phyloP scores from a whole-genome alignment of 768 basidiomycete species.

The Amylocystis lapponica region DNA sequence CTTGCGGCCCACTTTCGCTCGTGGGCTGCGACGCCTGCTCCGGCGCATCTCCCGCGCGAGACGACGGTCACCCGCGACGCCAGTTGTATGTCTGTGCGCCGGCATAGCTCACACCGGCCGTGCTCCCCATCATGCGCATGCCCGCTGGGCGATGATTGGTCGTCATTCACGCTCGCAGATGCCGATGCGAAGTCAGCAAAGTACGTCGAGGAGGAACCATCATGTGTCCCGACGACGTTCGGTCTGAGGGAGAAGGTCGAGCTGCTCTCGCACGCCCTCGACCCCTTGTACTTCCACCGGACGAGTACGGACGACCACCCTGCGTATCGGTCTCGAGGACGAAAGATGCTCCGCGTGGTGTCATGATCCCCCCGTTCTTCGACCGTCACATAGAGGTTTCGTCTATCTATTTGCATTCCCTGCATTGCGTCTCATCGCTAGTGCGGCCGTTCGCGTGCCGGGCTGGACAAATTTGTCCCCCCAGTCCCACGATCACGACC shows the following conservation, averaged over 20 bases:
- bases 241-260: not conserved
- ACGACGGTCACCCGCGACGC: not conserved
- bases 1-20: slow-evolving; percentile 13
- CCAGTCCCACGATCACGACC: not conserved
- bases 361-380: slow-evolving; percentile 19
- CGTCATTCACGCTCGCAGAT: not conserved
- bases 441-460: slow-evolving; percentile 9
- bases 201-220: not conserved
- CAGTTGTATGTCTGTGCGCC: not conserved
- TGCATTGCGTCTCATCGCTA: not conserved
- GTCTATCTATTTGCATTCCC: slow-evolving; percentile 6
- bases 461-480: no score
- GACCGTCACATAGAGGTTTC: not conserved
- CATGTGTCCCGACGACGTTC: not conserved
- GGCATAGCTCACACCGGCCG: not conserved
- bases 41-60: not conserved
- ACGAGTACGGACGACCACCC: slow-evolving; percentile 27
- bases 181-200: not conserved
- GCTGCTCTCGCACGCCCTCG: no score
- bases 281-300: no score
- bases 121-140: not conserved
- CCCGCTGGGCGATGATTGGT: not conserved
- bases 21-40: slow-evolving; percentile 5
- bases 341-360: slow-evolving; percentile 34
- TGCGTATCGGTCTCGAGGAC: slow-evolving; percentile 38